These are phyloP conservation scores for Cordyceps cicadae DNA, from an alignment of 2,329 filamentous ascomycete genomes.

Conservation along the genomic window DNA sequence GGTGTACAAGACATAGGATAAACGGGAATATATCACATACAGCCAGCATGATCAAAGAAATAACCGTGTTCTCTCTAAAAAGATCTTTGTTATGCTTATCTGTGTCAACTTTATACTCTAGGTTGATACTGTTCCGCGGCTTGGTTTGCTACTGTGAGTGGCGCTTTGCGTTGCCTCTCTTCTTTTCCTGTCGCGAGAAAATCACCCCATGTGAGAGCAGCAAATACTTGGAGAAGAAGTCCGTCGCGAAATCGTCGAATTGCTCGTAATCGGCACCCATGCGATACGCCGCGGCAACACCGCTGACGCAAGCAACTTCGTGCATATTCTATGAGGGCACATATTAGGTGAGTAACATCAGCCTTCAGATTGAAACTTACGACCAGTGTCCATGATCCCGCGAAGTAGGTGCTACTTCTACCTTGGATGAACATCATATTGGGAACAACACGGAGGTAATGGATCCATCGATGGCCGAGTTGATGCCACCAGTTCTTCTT, in stretches of 20 bases:
- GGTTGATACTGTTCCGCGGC: neutral
- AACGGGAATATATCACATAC: neutral
- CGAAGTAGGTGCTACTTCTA: slow-evolving; percentile 53
- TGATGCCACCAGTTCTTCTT: slow-evolving; percentile 61
- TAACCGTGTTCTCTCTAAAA: neutral
- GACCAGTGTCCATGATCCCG: slow-evolving; percentile 61
- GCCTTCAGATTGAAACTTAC: slow-evolving; percentile 28
- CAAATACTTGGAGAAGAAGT: slow-evolving; percentile 40
- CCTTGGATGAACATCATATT: slow-evolving; percentile 67
- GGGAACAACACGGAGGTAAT: slow-evolving; percentile 58
- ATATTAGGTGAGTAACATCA: neutral
- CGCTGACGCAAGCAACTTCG: slow-evolving; percentile 62
- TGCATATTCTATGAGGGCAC: slow-evolving; percentile 48
- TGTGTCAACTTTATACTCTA: neutral
- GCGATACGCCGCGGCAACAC: slow-evolving; percentile 62
- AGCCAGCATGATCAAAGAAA: neutral
- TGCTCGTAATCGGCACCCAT: slow-evolving; percentile 57
- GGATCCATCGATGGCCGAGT: slow-evolving; percentile 55
- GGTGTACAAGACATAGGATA: neutral
- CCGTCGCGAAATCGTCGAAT: slow-evolving; percentile 45
- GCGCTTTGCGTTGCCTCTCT: slow-evolving; percentile 12
- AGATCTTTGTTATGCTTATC: too few species aligned
- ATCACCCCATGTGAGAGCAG: slow-evolving; percentile 35
- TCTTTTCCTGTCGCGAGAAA: slow-evolving; percentile 28
- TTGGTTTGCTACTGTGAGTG: neutral